Evolutionary conservation across 768 basidiomycete species (phyloP).

Genomic region (Podaxis pistillaris): DNA sequence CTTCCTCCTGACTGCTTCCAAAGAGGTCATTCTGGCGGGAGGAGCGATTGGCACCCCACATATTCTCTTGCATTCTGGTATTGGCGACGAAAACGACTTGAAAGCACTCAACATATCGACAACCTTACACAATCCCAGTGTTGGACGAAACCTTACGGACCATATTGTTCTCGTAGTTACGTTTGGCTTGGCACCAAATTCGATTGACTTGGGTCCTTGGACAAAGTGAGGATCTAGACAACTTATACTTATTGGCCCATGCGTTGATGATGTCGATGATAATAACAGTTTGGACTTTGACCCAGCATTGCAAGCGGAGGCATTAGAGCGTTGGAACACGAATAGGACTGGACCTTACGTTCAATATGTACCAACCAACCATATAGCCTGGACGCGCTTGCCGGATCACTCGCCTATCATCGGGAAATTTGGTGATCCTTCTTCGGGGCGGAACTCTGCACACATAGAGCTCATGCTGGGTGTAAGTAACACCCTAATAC

Average conservation of each 20-base stretch:
- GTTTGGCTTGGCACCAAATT: background rate
- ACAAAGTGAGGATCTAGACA: background rate
- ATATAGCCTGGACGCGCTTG: slow-evolving; percentile 14
- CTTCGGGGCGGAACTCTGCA: slow-evolving; percentile 13
- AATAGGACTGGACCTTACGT: slow-evolving; percentile 15
- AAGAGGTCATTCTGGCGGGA: slow-evolving; percentile 19
- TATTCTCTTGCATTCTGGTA: slow-evolving; percentile 20
- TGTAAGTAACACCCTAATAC: background rate
- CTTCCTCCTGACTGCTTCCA: slow-evolving; percentile 19
- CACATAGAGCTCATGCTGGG: slow-evolving; percentile 14
- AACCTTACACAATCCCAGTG: slow-evolving; percentile 25
- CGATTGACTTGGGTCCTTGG: slow-evolving; percentile 14
- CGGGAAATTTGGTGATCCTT: slow-evolving; percentile 9
- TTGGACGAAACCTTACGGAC: slow-evolving; percentile 29
- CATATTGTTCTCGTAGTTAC: slow-evolving; percentile 16
- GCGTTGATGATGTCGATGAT: background rate
- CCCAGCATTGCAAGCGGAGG: slow-evolving; percentile 1
- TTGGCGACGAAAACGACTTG: slow-evolving; percentile 18
- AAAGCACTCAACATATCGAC: slow-evolving; percentile 20
- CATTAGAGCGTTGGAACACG: slow-evolving; percentile 12
- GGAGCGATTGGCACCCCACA: slow-evolving; percentile 19
- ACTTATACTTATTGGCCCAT: background rate
- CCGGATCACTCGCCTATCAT: slow-evolving; percentile 5
- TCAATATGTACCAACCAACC: background rate
- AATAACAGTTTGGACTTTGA: background rate